Conservation (phyloP, 805 yeast genomes). For the Zygosaccharomyces bailii region DNA sequence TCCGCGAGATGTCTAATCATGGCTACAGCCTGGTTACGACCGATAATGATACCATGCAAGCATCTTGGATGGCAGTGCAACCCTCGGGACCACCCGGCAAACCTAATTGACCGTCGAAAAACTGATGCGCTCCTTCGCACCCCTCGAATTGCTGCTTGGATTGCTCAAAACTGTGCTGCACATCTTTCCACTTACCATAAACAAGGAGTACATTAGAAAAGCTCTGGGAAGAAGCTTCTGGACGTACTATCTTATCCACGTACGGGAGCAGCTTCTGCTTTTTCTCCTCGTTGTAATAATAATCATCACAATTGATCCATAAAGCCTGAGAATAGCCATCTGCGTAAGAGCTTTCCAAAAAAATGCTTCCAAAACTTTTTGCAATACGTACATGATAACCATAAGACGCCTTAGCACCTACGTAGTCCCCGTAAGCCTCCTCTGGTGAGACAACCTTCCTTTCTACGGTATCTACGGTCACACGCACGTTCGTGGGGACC, state of each 20-base stretch:
- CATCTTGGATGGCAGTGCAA: conserved; percentile 60
- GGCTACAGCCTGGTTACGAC: conserved; percentile 18
- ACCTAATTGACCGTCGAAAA: conserved; percentile 62
- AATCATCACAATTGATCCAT: conserved; percentile 67
- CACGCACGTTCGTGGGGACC: conserved; percentile 75
- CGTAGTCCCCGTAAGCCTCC: conserved; percentile 60
- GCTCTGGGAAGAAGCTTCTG: conserved; percentile 19
- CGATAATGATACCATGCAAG: conserved; percentile 56
- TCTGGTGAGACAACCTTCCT: conserved; percentile 64
- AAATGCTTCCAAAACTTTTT: conserved; percentile 54
- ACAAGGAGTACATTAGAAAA: conserved; percentile 47
- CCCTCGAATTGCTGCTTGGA: conserved; percentile 52
- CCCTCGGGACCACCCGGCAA: conserved; percentile 48
- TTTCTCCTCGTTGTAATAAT: conserved; percentile 39
- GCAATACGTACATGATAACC: conserved; percentile 77
- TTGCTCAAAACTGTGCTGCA: conserved; percentile 48
- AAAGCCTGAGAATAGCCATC: conserved; percentile 69
- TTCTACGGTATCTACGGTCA: conserved; percentile 67
- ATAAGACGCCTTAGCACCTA: conserved; percentile 57
- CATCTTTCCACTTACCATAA: conserved; percentile 60
- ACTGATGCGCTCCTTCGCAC: conserved; percentile 51
- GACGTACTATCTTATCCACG: conserved; percentile 28
- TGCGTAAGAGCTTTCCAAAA: conserved; percentile 62
- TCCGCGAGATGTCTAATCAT: neutral
- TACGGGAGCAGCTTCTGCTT: conserved; percentile 27